A percentile compares a stretch with the other conserved stretches of the same genome.
phyloP scores from a whole-genome alignment of 2,329 filamentous ascomycete species.

The Lithohypha guttulata region DNA sequence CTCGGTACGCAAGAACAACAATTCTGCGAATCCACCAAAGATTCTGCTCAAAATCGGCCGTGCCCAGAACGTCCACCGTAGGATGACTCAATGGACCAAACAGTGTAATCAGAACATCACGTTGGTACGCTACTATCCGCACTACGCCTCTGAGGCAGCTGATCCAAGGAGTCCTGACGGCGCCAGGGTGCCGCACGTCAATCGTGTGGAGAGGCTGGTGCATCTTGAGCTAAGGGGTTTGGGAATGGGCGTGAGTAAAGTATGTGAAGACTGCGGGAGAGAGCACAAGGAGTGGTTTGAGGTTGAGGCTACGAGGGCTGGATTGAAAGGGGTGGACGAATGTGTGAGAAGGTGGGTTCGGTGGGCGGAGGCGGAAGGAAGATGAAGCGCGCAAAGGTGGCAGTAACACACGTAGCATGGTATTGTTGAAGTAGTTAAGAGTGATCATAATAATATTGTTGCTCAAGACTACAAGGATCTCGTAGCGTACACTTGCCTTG shows the following conservation, averaged over 20 bases:
- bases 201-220: slow-evolving; percentile 79
- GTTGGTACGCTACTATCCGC: slow-evolving; percentile 84
- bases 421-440: too few species aligned
- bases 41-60: slow-evolving; percentile 57
- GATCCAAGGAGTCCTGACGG: slow-evolving; percentile 19
- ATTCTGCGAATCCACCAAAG: slow-evolving; percentile 45
- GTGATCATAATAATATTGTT: too few species aligned
- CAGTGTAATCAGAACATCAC: slow-evolving; percentile 87
- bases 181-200: slow-evolving; percentile 68
- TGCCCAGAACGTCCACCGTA: slow-evolving; percentile 72
- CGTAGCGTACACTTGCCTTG: too few species aligned
- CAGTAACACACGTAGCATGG: too few species aligned
- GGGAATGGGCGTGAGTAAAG: slow-evolving; percentile 40
- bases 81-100: slow-evolving; percentile 83
- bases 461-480: too few species aligned
- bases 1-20: slow-evolving; percentile 21
- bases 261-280: slow-evolving; percentile 66
- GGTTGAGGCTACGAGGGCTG: slow-evolving; percentile 61
- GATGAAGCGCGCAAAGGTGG: too few species aligned
- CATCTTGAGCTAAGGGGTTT: slow-evolving; percentile 72
- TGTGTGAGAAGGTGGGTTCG: slow-evolving; percentile 74
- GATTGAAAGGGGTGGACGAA: slow-evolving; percentile 58
- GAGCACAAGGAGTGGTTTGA: slow-evolving; percentile 95
- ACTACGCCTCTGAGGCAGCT: slow-evolving; percentile 39
- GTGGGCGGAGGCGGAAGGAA: slow-evolving; percentile 55